Base-by-base conservation (phyloP, 2,329 filamentous ascomycete species). In the Hymenoscyphus repandus region DNA sequence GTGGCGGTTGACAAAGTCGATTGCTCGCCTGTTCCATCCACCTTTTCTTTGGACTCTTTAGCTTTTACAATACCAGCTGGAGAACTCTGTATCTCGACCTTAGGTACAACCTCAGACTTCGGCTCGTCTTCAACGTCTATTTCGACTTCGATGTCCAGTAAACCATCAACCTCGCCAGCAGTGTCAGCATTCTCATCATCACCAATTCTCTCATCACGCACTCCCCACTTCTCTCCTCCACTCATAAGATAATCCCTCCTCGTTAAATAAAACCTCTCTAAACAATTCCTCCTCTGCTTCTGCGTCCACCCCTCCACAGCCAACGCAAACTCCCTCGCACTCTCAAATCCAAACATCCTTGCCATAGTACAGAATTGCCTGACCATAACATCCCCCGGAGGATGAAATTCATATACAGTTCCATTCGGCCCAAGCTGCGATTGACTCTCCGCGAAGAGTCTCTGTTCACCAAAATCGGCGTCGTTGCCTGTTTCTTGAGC, bases 301-400 rank as follows among this genome's bases (percentile, higher is more conserved):
- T 92, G 88, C 41, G 88, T 95, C 88, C 90, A 95, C 12, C 83
- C 80, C 69, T 97, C 93, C 2, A 97, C 91, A 12, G 90, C 82
- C 34, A 96, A 72, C 3, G 91, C 93, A 75, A 97, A 97, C 54
- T 93, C 86, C 0, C 83, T 87, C 1, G 85, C 83, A 64, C 80
- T 85, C 1, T 77, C 73, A 64, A 90, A 95, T 1, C 88, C 89
- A 66, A 90, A 88, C 49, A 81, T 80, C 61, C 76, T 78, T 1
- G 90, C 89, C 88, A 97, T 96, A 22, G 84, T 86, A 69, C 90
- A 95, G 63, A 99, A 95, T 63, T 97, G 91, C 15, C 92, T 78
- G 47, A 78, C 77, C 69, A 82, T 81, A 7, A 96, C 87, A 7
- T 85, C 80, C 47, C 78, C 74, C 0, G 88, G 86, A 0, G 92